Conservation (phyloP, 2,329 filamentous ascomycete genomes). For the Paradendryphiella salina region DNA sequence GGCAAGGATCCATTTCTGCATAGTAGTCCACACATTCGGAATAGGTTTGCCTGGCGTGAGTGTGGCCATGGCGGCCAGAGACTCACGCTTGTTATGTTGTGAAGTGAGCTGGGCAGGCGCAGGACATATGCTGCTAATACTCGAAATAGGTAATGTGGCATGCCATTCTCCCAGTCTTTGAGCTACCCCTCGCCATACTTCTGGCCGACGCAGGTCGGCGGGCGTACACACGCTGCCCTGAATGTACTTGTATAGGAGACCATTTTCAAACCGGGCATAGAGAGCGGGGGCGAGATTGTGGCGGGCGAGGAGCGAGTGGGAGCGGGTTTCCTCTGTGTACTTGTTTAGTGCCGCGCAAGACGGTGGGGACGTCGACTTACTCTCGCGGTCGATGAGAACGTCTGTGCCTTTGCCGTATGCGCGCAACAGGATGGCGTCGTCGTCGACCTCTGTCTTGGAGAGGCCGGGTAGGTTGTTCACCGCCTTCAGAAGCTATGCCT, state of each 20-base stretch:
- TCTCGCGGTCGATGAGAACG: constrained; percentile 91
- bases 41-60: constrained; percentile 67
- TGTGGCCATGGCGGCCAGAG: constrained; percentile 42
- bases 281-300: constrained; percentile 82
- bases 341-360: constrained; percentile 14
- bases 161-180: constrained; percentile 91
- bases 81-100: constrained; percentile 44
- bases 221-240: constrained; percentile 78
- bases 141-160: constrained; percentile 64
- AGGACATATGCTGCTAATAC: constrained; percentile 50
- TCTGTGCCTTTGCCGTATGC: constrained; percentile 95
- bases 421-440: constrained; percentile 82
- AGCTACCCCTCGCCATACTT: constrained; percentile 82
- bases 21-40: constrained; percentile 92
- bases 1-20: constrained; percentile 93
- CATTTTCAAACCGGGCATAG: constrained; percentile 91
- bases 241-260: constrained; percentile 92
- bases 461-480: constrained; percentile 69
- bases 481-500: constrained; percentile 66
- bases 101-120: constrained; percentile 36
- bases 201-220: constrained; percentile 73
- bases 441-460: constrained; percentile 76
- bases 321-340: constrained; percentile 61
- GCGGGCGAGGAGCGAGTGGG: constrained; percentile 83
- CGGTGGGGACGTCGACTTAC: constrained; percentile 55